Percentiles rank a stretch among this genome's conserved stretches.
Evolutionary conservation across 2,329 filamentous ascomycete genomes (phyloP).

Genomic region (Fusarium miscanthi): DNA sequence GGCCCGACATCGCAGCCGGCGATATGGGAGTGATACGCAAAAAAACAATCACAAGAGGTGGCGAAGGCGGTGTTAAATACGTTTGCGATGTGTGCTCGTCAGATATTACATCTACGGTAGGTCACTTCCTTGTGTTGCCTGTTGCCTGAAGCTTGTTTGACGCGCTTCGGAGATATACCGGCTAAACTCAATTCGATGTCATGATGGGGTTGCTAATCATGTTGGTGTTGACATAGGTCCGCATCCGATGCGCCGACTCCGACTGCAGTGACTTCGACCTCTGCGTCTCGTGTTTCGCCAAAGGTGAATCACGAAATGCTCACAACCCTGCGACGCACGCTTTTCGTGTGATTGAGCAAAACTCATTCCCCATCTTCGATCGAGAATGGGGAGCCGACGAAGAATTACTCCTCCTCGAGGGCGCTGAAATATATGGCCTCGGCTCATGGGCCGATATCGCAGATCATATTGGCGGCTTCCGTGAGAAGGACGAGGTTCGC

Average conservation of each 20-base stretch:
- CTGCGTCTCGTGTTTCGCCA: slow-evolving; percentile 93
- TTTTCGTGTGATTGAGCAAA: slow-evolving; percentile 96
- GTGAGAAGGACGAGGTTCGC: slow-evolving; percentile 93
- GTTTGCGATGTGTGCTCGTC: slow-evolving; percentile 97
- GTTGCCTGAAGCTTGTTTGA: slow-evolving; percentile 8
- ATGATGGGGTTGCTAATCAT: slow-evolving; percentile 40
- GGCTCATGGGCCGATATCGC: slow-evolving; percentile 98
- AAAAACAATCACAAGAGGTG: slow-evolving; percentile 87
- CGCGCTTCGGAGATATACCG: slow-evolving; percentile 42
- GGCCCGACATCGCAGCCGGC: slow-evolving; percentile 42
- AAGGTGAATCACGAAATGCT: slow-evolving; percentile 81
- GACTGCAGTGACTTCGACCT: slow-evolving; percentile 95
- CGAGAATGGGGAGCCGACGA: slow-evolving; percentile 97
- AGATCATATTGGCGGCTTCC: slow-evolving; percentile 95
- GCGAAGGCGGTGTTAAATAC: slow-evolving; percentile 92
- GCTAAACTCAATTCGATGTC: slow-evolving; percentile 37
- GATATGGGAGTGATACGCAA: slow-evolving; percentile 95
- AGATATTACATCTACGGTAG: slow-evolving; percentile 95
- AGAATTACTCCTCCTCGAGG: slow-evolving; percentile 91
- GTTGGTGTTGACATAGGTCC: slow-evolving; percentile 69
- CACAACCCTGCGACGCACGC: slow-evolving; percentile 89
- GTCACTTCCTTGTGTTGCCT: slow-evolving; percentile 49
- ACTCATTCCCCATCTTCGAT: slow-evolving; percentile 96
- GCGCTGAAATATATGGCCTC: slow-evolving; percentile 93
- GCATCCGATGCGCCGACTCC: slow-evolving; percentile 88